Evolutionary conservation across 2,329 filamentous ascomycete genomes (phyloP), one percentile per base, ranked within the genome.

Genomic region (Westerdykella aurantiaca): DNA sequence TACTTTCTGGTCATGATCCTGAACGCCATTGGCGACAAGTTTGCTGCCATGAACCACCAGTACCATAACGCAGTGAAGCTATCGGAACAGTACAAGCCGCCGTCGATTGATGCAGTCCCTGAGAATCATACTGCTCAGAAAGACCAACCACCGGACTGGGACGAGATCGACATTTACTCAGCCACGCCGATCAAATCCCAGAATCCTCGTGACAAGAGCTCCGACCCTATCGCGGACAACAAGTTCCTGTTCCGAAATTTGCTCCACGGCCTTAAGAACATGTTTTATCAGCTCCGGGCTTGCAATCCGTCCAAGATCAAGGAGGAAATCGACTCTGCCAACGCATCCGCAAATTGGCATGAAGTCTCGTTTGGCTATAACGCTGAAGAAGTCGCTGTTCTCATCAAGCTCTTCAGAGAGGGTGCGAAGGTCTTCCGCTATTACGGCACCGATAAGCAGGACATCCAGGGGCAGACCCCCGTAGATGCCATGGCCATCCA

Each of bases 161-260:
- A 98, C 58, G 90, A 97, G 68, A 91, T 93, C 34, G 94, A 98
- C 67, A 96, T 99, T 38, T 98, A 97, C 70, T 86, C 81, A 37
- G 93, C 93, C 2, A 93, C 91, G 61, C 94, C 93, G 0, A 97
- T 99, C 70, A 96, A 95, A 70, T 93, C 88, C 0, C 87, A 88
- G 0, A 96, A 93, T 58, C 87, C 89, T 6, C 82, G 90, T 38
- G 93, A 98, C 53, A 80, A 91, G 47, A 88, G 85, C 44, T 83
- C 85, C 12, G 90, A 97, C 61, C 91, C 93, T 0, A 89, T 98
- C 13, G 82, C 83, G 3, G 94, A 99, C 66, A 98, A 98, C 73
- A 95, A 97, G 61, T 97, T 98, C 56, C 72, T 99, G 4, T 98
- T 98, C 72, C 90, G 90, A 67, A 98, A 95, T 53, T 73, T 98